These are phyloP conservation scores for Colletotrichum viniferum DNA, from an alignment of 2,329 filamentous ascomycete genomes.

Conservation along the genomic window DNA sequence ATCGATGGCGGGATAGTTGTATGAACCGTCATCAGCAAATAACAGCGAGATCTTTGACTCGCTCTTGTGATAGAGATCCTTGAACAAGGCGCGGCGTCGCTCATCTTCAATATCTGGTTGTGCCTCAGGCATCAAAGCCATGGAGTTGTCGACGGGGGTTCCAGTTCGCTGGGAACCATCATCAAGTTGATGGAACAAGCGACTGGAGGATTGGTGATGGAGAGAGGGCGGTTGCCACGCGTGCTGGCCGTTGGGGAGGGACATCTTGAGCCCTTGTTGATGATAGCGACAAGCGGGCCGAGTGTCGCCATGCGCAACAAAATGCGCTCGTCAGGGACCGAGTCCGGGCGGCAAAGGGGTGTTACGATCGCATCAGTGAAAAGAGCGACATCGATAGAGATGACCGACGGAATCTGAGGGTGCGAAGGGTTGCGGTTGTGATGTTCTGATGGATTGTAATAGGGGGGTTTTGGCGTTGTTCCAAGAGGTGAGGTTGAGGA, in stretches of 20 bases:
- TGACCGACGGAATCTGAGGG: conserved; percentile 45
- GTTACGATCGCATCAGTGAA: conserved; percentile 55
- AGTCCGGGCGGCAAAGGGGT: conserved; percentile 47
- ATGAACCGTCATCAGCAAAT: conserved; percentile 65
- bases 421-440: conserved; percentile 45
- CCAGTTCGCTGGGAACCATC: conserved; percentile 59
- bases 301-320: conserved; percentile 60
- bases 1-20: conserved; percentile 58
- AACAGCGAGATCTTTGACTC: conserved; percentile 79
- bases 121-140: conserved; percentile 65
- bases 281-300: conserved; percentile 51
- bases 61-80: conserved; percentile 75
- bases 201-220: conserved; percentile 50
- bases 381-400: conserved; percentile 59
- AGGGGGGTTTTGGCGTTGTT: conserved; percentile 53
- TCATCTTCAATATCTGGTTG: conserved; percentile 69
- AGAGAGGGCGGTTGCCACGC: conserved; percentile 66
- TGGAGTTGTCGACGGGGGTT: conserved; percentile 54
- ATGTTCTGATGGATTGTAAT: conserved; percentile 57
- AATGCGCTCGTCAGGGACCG: conserved; percentile 56
- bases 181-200: conserved; percentile 63
- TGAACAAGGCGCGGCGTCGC: conserved; percentile 74
- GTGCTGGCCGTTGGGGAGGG: conserved; percentile 69
- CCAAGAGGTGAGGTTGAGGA: conserved; percentile 62
- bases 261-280: conserved; percentile 63